Base-by-base conservation (phyloP, 352 stramenopile genomes). In the Phytophthora rubi region DNA sequence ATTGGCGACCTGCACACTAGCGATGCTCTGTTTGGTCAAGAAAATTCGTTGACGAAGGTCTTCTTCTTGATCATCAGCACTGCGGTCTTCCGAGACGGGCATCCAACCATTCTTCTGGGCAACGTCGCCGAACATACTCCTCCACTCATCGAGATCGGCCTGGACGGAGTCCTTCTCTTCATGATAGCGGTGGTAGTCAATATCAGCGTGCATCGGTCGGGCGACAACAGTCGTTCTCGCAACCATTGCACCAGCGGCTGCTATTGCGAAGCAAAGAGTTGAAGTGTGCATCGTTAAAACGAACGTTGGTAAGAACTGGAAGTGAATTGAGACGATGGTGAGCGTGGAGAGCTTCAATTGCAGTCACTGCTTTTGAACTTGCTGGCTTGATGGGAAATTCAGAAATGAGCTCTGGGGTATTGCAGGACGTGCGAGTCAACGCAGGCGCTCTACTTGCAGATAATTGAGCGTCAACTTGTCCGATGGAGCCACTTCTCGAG, bases 1-100 rank as follows among this genome's bases (percentile, higher is more conserved):
- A 52, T 90, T 83, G 21, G 68, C 57, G 37, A 42, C 49, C 54
- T 83, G 67, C 23, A 75, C 66, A n/a, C 49, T 60, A n/a, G 65
- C 58, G 53, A 89, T 71, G 48, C 53, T 59, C 33, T 81, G 65
- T 54, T 84, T 83, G 59, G 74, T 78, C 47, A 87, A 47, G 68
- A 84, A 85, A 51, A 87, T 85, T 9, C 81, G 79, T 53, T 85
- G 77, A 9, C 69, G 69, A 49, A 78, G 72, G 65, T 88, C 77
- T 57, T 85, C 80, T 26, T 85, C 64, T 58, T 73, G 73, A 7
- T 80, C 71, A n/a, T 83, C 75, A 9, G 44, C 35, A 47, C 70
- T 86, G 35, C 73, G 76, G 12, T 66, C 70, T 49, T 81, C 71
- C 0, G 71, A 68, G 37, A 59, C 47, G 9, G 77, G 75, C 53